phyloP scores from a whole-genome alignment of 2,329 filamentous ascomycete species.

The Pezizomycotina sp. region DNA sequence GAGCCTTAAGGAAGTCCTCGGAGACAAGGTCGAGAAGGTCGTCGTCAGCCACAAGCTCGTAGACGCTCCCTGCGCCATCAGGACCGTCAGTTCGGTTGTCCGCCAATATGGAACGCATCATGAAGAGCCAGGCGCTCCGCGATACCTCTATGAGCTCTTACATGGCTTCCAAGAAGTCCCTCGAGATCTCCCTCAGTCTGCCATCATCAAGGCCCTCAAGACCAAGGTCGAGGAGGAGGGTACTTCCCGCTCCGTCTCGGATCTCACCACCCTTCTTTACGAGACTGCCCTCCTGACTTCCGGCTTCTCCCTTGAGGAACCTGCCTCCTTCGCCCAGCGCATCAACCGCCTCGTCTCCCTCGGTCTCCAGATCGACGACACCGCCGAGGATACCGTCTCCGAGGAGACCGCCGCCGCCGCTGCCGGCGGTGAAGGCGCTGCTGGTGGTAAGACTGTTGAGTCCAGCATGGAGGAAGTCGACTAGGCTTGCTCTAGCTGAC shows the following conservation, averaged over 20 bases:
- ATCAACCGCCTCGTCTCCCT: constrained; percentile 99
- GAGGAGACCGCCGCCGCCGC: constrained; percentile 40
- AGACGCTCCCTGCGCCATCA: constrained; percentile 90
- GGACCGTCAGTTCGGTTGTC: constrained; percentile 99
- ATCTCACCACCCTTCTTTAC: constrained; percentile 93
- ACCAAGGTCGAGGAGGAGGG: constrained; percentile 96
- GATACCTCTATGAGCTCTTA: constrained; percentile 99
- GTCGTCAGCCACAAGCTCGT: constrained; percentile 96
- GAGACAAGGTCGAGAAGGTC: constrained; percentile 99
- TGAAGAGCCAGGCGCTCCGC: constrained; percentile 99
- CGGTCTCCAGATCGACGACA: constrained; percentile 88
- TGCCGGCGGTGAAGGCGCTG: constrained; percentile 23
- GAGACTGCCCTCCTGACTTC: constrained; percentile 97
- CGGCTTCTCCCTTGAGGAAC: constrained; percentile 98
- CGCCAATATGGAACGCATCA: constrained; percentile 99
- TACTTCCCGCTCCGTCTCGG: constrained; percentile 97
- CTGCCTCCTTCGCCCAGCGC: constrained; percentile 90
- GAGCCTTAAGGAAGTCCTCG: constrained; percentile 96
- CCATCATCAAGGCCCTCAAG: constrained; percentile 98
- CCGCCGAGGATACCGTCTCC: constrained; percentile 54
- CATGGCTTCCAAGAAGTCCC: constrained; percentile 99
- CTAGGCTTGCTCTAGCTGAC: constrained; percentile 46
- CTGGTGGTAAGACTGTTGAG: constrained; percentile 49
- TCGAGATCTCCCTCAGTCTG: constrained; percentile 99
- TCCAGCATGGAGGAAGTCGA: constrained; percentile 99